phyloP scores from a whole-genome alignment of 768 basidiomycete genomes.

The Leccinum truebloodii region DNA sequence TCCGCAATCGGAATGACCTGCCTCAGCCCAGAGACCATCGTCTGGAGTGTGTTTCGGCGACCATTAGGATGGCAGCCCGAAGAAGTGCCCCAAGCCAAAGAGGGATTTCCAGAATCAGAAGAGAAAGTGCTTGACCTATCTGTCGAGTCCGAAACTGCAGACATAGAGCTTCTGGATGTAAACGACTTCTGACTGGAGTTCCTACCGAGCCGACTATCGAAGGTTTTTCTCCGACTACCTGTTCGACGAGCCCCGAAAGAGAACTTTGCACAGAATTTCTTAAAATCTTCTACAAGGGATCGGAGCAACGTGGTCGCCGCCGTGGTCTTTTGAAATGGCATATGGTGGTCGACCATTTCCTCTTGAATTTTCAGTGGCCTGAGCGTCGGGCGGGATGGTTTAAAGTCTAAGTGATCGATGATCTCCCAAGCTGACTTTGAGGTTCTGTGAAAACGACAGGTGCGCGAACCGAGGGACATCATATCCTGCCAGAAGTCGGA shows the following conservation, averaged over 20 bases:
- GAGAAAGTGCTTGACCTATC: slow-evolving; percentile 1
- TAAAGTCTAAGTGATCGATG: slow-evolving; percentile 7
- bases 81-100: neutral
- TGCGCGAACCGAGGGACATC: slow-evolving; percentile 13
- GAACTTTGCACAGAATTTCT: slow-evolving; percentile 7
- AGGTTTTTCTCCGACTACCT: no score
- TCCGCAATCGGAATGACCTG: slow-evolving; percentile 11
- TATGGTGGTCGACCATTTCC: slow-evolving; percentile 19
- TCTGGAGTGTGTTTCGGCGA: neutral
- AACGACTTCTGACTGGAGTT: neutral
- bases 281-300: slow-evolving; percentile 11
- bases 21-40: slow-evolving; percentile 8
- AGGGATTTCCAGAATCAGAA: neutral
- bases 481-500: slow-evolving; percentile 17
- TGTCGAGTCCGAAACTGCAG: neutral
- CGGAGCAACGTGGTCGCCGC: slow-evolving; percentile 19
- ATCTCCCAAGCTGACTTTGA: slow-evolving; percentile 16
- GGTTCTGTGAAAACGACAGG: slow-evolving; percentile 13
- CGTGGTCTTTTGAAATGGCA: slow-evolving; percentile 12
- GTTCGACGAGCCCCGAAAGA: neutral
- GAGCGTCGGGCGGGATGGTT: neutral
- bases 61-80: slow-evolving; percentile 6
- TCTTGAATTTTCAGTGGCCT: slow-evolving; percentile 15
- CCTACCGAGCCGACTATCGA: neutral
- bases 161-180: neutral